Conservation (phyloP, 345 rosid genomes). For the Euclidium syriacum region DNA sequence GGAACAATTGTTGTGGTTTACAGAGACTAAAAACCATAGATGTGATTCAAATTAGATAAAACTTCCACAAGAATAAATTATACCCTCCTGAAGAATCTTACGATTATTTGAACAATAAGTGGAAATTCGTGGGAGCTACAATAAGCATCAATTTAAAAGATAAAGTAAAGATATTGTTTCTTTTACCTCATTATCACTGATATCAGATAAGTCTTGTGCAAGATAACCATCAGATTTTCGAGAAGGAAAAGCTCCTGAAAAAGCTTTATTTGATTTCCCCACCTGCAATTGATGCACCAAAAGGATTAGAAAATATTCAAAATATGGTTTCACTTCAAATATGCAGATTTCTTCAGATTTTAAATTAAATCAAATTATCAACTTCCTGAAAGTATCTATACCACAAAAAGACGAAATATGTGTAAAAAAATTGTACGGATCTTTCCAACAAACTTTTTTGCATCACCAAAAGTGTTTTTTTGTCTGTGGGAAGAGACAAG, state of each 20-base stretch:
- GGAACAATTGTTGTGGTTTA: slow-evolving; percentile 24
- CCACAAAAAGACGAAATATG: neutral
- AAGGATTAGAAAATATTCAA: neutral
- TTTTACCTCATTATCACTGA: slow-evolving; percentile 35
- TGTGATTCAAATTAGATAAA: slow-evolving; percentile 18
- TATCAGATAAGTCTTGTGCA: slow-evolving; percentile 23
- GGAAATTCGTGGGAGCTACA: neutral
- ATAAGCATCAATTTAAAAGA: neutral
- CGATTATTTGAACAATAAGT: neutral
- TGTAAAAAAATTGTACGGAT: too few relatives aligned
- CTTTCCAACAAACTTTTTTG: too few relatives aligned
- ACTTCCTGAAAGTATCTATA: neutral
- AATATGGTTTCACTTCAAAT: neutral
- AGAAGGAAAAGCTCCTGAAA: slow-evolving; percentile 14
- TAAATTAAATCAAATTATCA: neutral
- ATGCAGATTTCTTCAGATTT: neutral
- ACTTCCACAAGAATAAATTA: neutral
- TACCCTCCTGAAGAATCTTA: neutral
- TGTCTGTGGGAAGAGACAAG: neutral
- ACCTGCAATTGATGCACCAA: slow-evolving; percentile 15
- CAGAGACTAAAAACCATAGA: slow-evolving; percentile 23
- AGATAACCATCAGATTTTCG: neutral
- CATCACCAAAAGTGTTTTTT: neutral
- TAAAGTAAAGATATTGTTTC: neutral
- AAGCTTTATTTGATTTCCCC: slow-evolving; percentile 3